Evolutionary conservation across 352 stramenopile species (phyloP), one percentile per base, ranked within the genome.

Genomic region (Globisporangium apiculatum): DNA sequence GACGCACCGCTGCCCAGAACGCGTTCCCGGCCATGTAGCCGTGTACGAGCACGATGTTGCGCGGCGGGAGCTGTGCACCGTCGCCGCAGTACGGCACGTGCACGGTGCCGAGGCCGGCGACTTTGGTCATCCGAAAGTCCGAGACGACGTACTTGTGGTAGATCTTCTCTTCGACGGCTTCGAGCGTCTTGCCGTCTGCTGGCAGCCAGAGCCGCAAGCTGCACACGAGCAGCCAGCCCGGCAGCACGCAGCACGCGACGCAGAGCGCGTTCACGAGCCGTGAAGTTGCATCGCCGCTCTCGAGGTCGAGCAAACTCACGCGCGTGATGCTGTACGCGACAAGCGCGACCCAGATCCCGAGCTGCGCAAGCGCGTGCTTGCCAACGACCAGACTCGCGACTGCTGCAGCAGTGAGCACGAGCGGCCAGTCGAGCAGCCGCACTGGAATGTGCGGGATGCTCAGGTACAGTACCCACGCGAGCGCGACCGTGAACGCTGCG

Each of bases 51-150:
- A 93, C 83, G 18, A 93, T 63, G 14, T 73, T 86, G 5, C 73
- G 68, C 5, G 76, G 71, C 14, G 71, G 75, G 3, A 85, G 60
- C 18, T 73, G 79, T 50, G 71, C 67, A n/a, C 52, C 49, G 45
- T 87, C 79, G 15, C 80, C 83, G 41, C 78, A 87, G 61, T 87
- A 93, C 7, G 83, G 80, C 31, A 91, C 79, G 42, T 91, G 80
- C 5, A 93, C 71, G 0, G 80, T 93, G 0, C 83, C 83, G 3
- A 93, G 65, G 10, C 83, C 83, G 0, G 77, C 76, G 0, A 91
- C 66, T 47, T 83, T 83, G 2, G 67, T 64, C 52, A 80, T 60
- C 6, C 55, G 73, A 53, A 83, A 85, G n/a, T 78, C 75, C 4
- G 69, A 83, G 14, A 75, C 66, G 15, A 89, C 48, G 57, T 87